phyloP scores from a whole-genome alignment of 805 yeast genomes.

The Candida ovalis region DNA sequence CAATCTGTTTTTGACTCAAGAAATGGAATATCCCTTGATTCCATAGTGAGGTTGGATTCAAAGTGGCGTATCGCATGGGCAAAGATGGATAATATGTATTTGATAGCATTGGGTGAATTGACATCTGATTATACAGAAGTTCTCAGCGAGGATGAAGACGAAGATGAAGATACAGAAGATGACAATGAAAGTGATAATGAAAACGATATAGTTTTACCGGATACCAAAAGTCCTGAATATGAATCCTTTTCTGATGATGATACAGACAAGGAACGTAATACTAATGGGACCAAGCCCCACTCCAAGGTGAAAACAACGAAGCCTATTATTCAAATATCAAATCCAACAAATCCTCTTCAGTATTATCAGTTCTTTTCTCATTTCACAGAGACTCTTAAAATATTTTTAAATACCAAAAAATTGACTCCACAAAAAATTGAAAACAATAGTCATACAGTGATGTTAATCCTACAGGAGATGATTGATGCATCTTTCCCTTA shows the following conservation, averaged over 20 bases:
- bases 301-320: background rate
- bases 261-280: conserved; percentile 7
- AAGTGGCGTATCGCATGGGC: conserved; percentile 31
- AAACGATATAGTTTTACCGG: conserved; percentile 6
- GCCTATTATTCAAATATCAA: conserved; percentile 9
- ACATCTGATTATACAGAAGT: conserved; percentile 21
- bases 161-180: conserved; percentile 17
- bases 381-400: conserved; percentile 36
- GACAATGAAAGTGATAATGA: conserved; percentile 21
- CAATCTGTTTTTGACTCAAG: conserved; percentile 23
- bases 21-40: conserved; percentile 18
- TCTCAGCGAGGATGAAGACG: conserved; percentile 30
- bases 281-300: background rate
- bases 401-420: conserved; percentile 42
- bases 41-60: conserved; percentile 27
- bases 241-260: conserved; percentile 14
- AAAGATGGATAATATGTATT: conserved; percentile 17
- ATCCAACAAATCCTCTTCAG: conserved; percentile 38
- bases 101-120: conserved; percentile 17
- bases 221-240: background rate
- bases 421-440: conserved; percentile 56
- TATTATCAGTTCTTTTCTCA: conserved; percentile 40
- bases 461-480: conserved; percentile 71
- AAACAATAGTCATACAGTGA: conserved; percentile 66
- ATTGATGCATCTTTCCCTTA: conserved; percentile 75